Evolutionary conservation across 805 yeast genomes (phyloP), one percentile per base, ranked within the genome.

Genomic region (Metschnikowia baotianmanensis): DNA sequence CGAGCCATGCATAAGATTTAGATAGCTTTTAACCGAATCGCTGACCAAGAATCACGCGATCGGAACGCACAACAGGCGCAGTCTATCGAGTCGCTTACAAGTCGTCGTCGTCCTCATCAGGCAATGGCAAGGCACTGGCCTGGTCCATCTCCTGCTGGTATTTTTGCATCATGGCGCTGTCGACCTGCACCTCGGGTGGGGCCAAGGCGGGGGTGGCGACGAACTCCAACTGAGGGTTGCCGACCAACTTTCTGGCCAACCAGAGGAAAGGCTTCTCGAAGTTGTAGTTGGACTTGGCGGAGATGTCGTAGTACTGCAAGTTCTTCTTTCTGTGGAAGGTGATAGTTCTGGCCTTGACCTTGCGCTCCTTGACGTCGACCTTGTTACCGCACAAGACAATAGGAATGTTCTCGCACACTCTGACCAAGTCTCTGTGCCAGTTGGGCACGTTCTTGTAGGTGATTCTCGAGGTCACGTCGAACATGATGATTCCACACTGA

Each of bases 261-360:
- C 99, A 93, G 72, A 93, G 82, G 86, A 93, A 93, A 54, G 99
- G 99, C 79, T 95, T 93, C 78, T 93, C 99, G 62, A 93, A 93
- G 81, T 93, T 95, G 80, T 93, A 93, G 80, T 93, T 93, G 54
- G 99, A 93, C 78, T 93, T 93, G 71, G 99, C 99, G 47, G 98
- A 91, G 68, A 93, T 93, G 74, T 93, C 99, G 78, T 93, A 93
- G 78, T 93, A 93, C 77, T 93, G 99, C 71, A 93, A 80, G 79
- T 93, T 93, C 83, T 93, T 93, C 95, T 93, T 93, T 82, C 99
- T 86, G 88, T 93, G 99, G 96, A 93, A 93, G 57, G 99, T 93
- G 78, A 93, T 93, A 66, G 97, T 87, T 82, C 93, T 93, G 59
- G 99, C 99, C 82, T 93, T 93, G 64, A 93, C 99, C 77, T 93